These are phyloP conservation scores for Magnusiomyces tetraspermus DNA, from an alignment of 1,139 yeast genomes.

Conservation along the genomic window DNA sequence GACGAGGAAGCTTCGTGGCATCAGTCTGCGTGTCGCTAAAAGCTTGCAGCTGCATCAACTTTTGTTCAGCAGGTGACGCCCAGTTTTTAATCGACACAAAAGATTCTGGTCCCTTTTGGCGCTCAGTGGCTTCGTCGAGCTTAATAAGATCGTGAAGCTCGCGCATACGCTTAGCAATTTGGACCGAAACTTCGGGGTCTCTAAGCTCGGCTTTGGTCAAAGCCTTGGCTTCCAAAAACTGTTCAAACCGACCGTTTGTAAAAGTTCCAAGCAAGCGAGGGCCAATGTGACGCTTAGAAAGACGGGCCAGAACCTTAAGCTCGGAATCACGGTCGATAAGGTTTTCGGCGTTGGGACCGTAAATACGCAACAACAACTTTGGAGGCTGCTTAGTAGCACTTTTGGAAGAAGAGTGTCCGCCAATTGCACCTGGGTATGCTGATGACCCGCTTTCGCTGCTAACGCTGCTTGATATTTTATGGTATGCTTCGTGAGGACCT, in stretches of 20 bases:
- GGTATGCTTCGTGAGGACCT: background rate
- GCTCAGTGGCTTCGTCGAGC: constrained; percentile 43
- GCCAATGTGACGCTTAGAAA: constrained; percentile 73
- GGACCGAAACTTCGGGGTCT: constrained; percentile 64
- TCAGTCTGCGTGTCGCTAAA: constrained; percentile 19
- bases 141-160: constrained; percentile 78
- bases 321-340: constrained; percentile 83
- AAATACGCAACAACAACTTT: constrained; percentile 60
- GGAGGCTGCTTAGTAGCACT: constrained; percentile 36
- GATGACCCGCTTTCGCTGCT: too few species aligned
- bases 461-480: constrained; percentile 10
- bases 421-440: too few species aligned
- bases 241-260: constrained; percentile 85
- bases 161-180: constrained; percentile 93
- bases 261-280: constrained; percentile 85
- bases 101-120: constrained; percentile 50
- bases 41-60: constrained; percentile 26
- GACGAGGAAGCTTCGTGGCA: constrained; percentile 16
- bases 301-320: constrained; percentile 58
- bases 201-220: constrained; percentile 64
- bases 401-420: too few species aligned
- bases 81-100: constrained; percentile 71
- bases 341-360: constrained; percentile 83
- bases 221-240: constrained; percentile 72
- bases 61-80: constrained; percentile 47